Evolutionary conservation across 2,329 filamentous ascomycete species (phyloP), one percentile per base, ranked within the genome.

Genomic region (Aspergillus glaucus): DNA sequence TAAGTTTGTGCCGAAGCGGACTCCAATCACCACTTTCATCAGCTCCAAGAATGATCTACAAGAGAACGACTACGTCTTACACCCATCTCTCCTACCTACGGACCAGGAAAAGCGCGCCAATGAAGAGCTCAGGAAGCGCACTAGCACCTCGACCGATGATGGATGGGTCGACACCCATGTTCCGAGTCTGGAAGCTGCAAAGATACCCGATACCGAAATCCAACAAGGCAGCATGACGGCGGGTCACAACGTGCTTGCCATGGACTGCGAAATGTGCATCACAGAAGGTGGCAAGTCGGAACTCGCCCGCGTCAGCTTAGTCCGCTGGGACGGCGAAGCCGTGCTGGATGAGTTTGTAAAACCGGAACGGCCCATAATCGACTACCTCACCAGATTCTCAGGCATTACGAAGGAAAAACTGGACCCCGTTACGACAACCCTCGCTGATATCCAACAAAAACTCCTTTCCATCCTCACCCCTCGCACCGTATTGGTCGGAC

Each of bases 221-320:
- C 78, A 95, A 67, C 74, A 84, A 57, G 92, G 90, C 48, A 92
- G 89, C 66, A 74, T 95, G 50, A 94, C 89, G 0, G 88, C 82
- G 26, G 93, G 91, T 32, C 82, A 89, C 53, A 79, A 85, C 34
- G 74, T 96, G 9, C 74, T 94, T 44, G 86, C 89, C 1, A 76
- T 98, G 47, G 93, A 98, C 66, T 98, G 93, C 70, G 93, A 98
- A 70, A 98, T 98, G 93, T 95, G 91, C 66, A 84, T 89, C 71
- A 94, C 90, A 2, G 87, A 85, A 51, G 82, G 86, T 52, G 83
- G 83, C 43, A 81, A 88, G 55, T 88, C 86, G 54, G 88, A 91
- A 32, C 81, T 98, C 40, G 94, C 93, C 1, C 84, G 93, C 49
- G 86, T 97, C 64, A 96, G 90, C 64, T 69, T 97, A 36, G 75